phyloP scores from a whole-genome alignment of 2,329 filamentous ascomycete species.

The Didymella exigua region DNA sequence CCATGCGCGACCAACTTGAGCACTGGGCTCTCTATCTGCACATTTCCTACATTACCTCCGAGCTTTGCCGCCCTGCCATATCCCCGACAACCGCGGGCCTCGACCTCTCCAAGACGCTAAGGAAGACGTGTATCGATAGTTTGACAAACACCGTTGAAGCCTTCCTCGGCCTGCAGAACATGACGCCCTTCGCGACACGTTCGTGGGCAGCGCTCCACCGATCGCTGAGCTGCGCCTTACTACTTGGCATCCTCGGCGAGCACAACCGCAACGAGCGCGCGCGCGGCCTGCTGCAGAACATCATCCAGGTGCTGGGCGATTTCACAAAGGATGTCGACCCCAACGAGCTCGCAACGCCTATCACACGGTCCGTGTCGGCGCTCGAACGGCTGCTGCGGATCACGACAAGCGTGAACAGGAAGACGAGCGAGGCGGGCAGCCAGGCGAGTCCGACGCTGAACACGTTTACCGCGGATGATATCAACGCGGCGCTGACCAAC shows the following conservation, averaged over 20 bases:
- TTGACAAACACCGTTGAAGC: slow-evolving; percentile 64
- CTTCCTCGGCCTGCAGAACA: slow-evolving; percentile 64
- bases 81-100: slow-evolving; percentile 56
- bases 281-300: slow-evolving; percentile 52
- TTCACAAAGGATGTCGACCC: slow-evolving; percentile 55
- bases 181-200: slow-evolving; percentile 53
- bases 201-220: slow-evolving; percentile 53
- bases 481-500: slow-evolving; percentile 43
- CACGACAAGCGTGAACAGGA: slow-evolving; percentile 26
- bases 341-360: slow-evolving; percentile 54
- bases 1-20: slow-evolving; percentile 61
- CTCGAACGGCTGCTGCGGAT: slow-evolving; percentile 52
- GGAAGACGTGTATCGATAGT: slow-evolving; percentile 61
- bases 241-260: slow-evolving; percentile 54
- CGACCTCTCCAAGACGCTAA: slow-evolving; percentile 55
- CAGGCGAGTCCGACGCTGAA: slow-evolving; percentile 31
- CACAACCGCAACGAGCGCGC: slow-evolving; percentile 53
- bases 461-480: slow-evolving; percentile 45
- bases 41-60: slow-evolving; percentile 66
- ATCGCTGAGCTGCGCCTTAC: slow-evolving; percentile 52
- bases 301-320: slow-evolving; percentile 54
- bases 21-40: slow-evolving; percentile 66
- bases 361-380: slow-evolving; percentile 54
- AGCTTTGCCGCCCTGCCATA: slow-evolving; percentile 66
- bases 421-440: slow-evolving; percentile 30